Conservation (phyloP, 2,329 filamentous ascomycete genomes). For the Talaromyces sp. region DNA sequence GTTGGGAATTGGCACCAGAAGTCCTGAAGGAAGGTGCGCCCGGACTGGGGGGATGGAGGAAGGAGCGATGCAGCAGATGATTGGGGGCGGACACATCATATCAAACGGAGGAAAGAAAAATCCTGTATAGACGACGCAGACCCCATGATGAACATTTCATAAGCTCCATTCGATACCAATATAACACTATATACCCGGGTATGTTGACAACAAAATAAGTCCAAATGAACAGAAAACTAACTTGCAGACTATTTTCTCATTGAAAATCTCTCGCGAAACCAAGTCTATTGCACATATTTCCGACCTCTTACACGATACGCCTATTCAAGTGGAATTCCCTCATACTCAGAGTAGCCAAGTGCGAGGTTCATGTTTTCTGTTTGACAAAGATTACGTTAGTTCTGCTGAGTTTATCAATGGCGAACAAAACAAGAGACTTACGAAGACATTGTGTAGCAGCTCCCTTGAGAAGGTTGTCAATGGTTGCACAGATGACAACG, state of each 20-base stretch:
- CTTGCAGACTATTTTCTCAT: constrained; percentile 2
- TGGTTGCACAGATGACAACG: constrained; percentile 88
- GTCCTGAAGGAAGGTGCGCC: constrained; percentile 10
- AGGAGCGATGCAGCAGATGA: constrained; percentile 8
- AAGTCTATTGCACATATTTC: constrained; percentile 8
- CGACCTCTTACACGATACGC: not conserved
- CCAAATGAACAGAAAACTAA: constrained; percentile 1
- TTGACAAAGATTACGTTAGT: not conserved
- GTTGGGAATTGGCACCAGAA: not conserved
- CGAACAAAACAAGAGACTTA: constrained; percentile 46
- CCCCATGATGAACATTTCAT: not conserved
- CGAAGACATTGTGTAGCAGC: constrained; percentile 88
- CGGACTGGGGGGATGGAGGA: not conserved
- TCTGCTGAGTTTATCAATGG: not conserved
- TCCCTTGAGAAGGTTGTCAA: constrained; percentile 91
- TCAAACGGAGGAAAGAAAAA: constrained; percentile 16
- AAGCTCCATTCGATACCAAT: constrained; percentile 12
- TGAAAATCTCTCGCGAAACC: not conserved
- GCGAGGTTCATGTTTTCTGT: constrained; percentile 89
- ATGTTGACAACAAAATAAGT: constrained; percentile 14
- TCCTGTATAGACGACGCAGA: not conserved
- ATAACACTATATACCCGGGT: constrained; percentile 14
- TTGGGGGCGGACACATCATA: not conserved
- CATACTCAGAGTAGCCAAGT: constrained; percentile 82
- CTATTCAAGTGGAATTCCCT: constrained; percentile 67